phyloP scores from a whole-genome alignment of 2,329 filamentous ascomycete species.

The Sporothrix dimorphospora region DNA sequence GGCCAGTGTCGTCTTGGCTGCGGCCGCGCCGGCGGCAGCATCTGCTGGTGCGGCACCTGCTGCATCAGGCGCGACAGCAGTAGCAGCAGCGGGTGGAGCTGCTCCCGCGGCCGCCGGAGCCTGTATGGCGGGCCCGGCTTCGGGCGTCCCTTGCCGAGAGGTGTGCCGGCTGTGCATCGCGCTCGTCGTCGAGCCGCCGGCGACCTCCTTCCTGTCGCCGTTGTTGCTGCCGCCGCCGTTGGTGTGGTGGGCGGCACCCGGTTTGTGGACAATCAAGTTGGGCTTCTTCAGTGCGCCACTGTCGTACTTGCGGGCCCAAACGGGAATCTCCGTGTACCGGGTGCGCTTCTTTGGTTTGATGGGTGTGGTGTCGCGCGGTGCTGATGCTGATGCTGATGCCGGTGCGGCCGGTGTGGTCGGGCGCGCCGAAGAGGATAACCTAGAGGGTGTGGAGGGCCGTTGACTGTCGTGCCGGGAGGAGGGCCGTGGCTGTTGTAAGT shows the following conservation, averaged over 20 bases:
- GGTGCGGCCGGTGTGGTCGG: neutral
- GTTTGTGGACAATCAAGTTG: slow-evolving; percentile 53
- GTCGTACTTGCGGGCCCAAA: slow-evolving; percentile 53
- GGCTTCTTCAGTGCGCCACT: slow-evolving; percentile 46
- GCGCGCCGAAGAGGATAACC: neutral
- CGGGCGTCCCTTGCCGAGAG: slow-evolving; percentile 51
- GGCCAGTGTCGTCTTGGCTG: slow-evolving; percentile 35
- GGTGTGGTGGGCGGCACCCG: slow-evolving; percentile 38
- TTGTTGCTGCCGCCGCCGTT: slow-evolving; percentile 41
- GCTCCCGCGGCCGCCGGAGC: neutral
- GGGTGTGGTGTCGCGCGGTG: neutral
- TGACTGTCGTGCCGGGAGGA: neutral
- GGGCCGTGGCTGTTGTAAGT: slow-evolving; percentile 29
- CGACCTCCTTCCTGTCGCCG: slow-evolving; percentile 35
- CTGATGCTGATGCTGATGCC: neutral
- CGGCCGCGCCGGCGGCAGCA: slow-evolving; percentile 32
- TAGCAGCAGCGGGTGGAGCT: neutral
- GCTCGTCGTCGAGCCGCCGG: slow-evolving; percentile 36
- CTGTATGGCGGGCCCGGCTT: slow-evolving; percentile 13
- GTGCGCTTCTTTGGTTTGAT: slow-evolving; percentile 39
- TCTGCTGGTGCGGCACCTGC: neutral
- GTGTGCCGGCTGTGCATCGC: slow-evolving; percentile 49
- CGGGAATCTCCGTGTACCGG: slow-evolving; percentile 46
- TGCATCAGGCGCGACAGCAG: neutral
- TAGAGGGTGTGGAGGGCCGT: neutral